Evolutionary conservation across 805 yeast genomes (phyloP), one percentile per base, ranked within the genome.

Genomic region (Tetrapisispora fleetii): DNA sequence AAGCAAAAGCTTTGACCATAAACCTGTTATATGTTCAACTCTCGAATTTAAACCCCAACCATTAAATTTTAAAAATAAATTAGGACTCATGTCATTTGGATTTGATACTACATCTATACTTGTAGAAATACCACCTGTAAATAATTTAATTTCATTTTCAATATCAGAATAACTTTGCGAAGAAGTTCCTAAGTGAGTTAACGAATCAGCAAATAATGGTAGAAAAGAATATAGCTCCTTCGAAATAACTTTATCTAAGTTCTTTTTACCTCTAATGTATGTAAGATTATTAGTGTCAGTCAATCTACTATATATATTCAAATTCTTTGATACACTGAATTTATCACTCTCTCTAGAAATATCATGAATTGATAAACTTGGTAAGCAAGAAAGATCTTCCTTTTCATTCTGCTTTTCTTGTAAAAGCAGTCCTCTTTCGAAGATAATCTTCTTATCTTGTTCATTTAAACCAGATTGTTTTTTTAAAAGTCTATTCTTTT

Each of bases 171-270:
- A 86, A 0, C 83, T 62, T 50, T 83, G 80, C 9, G 65, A 58
- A 8, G 70, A 62, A 1, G 99, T 91, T n/a, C 99, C 99, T 53
- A 93, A 72, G 60, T 82, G 87, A 3, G 95, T 84, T 51, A 93
- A 69, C 43, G 95, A 83, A 28, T 82, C 84, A 10, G 83, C 71
- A 67, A 85, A 93, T 41, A 93, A 63, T 0, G 96, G 85, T 51
- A 93, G 63, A 54, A 77, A 89, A 36, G 83, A 80, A 48, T 82
- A 74, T 43, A 85, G 70, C 6, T 79, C 78, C 2, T 67, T 54
- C 13, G 95, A 91, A 7, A 91, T 60, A 21, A 62, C 56, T 3
- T 67, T 52, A 9, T 77, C 67, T 28, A 91, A 63, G 39, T 80
- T 73, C 51, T 83, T 82, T 36, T 80, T 65, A n/a, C 85, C 82